Conservation (phyloP, 352 stramenopile species). For the Globisporangium acanthophoron region DNA sequence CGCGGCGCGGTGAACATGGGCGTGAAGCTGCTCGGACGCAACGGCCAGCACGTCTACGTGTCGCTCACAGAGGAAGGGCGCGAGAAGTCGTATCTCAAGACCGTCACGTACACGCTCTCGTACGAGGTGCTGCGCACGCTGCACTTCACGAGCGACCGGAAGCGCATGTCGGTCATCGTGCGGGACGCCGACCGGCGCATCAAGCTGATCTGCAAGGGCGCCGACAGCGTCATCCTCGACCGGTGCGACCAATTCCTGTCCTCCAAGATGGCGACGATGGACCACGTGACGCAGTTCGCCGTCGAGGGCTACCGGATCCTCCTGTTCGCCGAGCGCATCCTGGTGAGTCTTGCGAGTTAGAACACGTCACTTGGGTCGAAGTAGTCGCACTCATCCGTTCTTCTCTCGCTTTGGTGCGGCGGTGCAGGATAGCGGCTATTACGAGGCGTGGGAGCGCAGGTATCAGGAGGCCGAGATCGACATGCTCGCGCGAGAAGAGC, state of each 20-base stretch:
- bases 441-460: constrained; percentile 52
- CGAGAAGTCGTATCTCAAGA: constrained; percentile 56
- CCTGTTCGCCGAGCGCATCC: constrained; percentile 64
- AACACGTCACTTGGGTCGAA: too few species aligned
- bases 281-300: constrained; percentile 80
- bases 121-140: constrained; percentile 73
- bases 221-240: constrained; percentile 72
- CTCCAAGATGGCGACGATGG: constrained; percentile 43
- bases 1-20: constrained; percentile 72
- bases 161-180: constrained; percentile 82
- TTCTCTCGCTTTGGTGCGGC: constrained; percentile 24
- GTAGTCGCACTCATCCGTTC: too few species aligned
- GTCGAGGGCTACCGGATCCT: constrained; percentile 83
- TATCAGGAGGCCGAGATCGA: constrained; percentile 71
- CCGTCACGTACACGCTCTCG: constrained; percentile 49
- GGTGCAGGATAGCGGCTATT: constrained; percentile 58
- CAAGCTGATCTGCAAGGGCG: constrained; percentile 77
- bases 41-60: constrained; percentile 45
- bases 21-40: constrained; percentile 66
- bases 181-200: constrained; percentile 45
- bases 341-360: constrained; percentile 32
- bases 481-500: constrained; percentile 57
- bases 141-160: constrained; percentile 74
- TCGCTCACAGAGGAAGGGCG: constrained; percentile 53
- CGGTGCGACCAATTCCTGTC: constrained; percentile 60